Base-by-base conservation (phyloP, 768 basidiomycete species). In the Flagelloscypha sp. region DNA sequence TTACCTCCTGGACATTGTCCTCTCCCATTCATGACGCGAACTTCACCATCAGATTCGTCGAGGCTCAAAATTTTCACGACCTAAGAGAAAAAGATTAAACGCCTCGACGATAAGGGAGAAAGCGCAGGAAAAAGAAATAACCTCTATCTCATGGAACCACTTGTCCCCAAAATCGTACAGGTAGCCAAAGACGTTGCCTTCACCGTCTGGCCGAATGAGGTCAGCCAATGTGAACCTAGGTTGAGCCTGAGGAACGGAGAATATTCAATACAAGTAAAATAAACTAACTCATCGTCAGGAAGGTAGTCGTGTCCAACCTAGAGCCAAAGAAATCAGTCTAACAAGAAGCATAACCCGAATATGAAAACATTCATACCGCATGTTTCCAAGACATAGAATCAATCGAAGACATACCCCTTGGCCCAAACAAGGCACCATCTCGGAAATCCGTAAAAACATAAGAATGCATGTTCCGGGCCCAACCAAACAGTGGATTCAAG, bases 121-220 rank as follows among this genome's bases (percentile, higher is more conserved):
- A 15, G 17, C 6, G 16, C 21, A 6, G 6, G 28, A 10, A 24
- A 13, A 35, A 3, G 7, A 35, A 4, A 39, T n/a, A 11, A 56
- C 57, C 31, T 50, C 47, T 13, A 58, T 58, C 19, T 44, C 40
- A 33, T 58, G 56, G 36, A 36, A 46, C 50, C 52, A 59, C 35
- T 56, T 55, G 33, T 60, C 58, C 1, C 58, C 58, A 33, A 54
- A 57, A 38, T 60, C 58, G 33, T 59, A 59, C 28, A 57, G 37
- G 33, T 58, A 54, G 4, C 48, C 57, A 30, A 59, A 44, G 23
- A 46, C 33, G 35, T 56, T 48, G 4, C 57, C 57, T 39, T 55
- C 55, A n/a, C n/a, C n/a, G n/a, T n/a, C 30, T 57, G 43, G 6
- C 41, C 40, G 29, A 54, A 56, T 7, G n/a, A 55, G 27, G 42